Evolutionary conservation across 345 rosid genomes (phyloP).

Genomic region (Brassica cretica): DNA sequence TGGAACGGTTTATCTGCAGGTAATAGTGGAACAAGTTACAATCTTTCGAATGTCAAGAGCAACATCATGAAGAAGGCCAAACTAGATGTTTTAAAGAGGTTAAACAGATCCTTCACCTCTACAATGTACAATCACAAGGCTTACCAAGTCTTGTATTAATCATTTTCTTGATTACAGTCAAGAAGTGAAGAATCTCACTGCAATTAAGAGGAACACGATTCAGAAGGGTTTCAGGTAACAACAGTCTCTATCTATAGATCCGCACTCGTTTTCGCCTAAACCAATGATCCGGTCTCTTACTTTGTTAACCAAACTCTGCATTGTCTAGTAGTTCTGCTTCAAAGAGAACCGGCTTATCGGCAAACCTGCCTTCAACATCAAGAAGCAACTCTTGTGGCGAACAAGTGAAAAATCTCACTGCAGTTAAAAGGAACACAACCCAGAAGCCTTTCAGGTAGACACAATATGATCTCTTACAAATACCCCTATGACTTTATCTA

Average conservation of each 20-base stretch:
- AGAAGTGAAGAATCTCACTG: conserved; percentile 78
- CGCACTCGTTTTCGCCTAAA: background rate
- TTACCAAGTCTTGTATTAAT: background rate
- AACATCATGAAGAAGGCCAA: conserved; percentile 91
- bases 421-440: conserved; percentile 61
- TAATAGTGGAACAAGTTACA: conserved; percentile 53
- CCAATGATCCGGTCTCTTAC: conserved; percentile 6
- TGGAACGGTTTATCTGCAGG: conserved; percentile 42
- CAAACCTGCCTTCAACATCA: conserved; percentile 33
- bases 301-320: background rate
- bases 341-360: conserved; percentile 14
- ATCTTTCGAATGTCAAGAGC: conserved; percentile 64
- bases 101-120: conserved; percentile 3
- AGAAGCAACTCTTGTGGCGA: conserved; percentile 35
- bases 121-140: conserved; percentile 6
- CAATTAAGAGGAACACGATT: conserved; percentile 61
- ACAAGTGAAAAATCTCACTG: conserved; percentile 66
- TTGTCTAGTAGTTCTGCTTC: conserved; percentile 34
- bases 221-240: conserved; percentile 62
- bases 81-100: conserved; percentile 77
- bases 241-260: background rate
- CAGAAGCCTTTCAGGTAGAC: conserved; percentile 62
- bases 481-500: background rate
- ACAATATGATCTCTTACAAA: background rate
- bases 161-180: conserved; percentile 49